These are phyloP conservation scores for Yamadazyma mexicana DNA, from an alignment of 1,139 yeast species.

Conservation along the genomic window DNA sequence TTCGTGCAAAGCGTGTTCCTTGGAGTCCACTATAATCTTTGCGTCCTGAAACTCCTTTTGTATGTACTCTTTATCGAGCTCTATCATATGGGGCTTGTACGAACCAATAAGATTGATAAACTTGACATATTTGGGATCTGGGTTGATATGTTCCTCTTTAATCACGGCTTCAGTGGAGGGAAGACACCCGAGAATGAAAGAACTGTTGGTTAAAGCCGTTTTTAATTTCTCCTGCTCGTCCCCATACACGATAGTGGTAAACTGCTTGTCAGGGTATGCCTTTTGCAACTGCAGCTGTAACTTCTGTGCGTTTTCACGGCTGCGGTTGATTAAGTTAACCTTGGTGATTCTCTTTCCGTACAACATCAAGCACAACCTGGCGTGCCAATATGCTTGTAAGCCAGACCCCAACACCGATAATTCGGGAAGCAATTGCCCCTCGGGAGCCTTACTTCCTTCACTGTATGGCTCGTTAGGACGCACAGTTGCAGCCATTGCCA, in stretches of 20 bases:
- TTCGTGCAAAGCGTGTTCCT: slow-evolving; percentile 54
- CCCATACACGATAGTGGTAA: slow-evolving; percentile 23
- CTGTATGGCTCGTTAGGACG: slow-evolving; percentile 7
- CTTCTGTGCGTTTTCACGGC: slow-evolving; percentile 39
- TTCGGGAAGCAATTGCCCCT: slow-evolving; percentile 23
- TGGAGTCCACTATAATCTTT: slow-evolving; percentile 59
- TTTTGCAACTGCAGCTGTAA: slow-evolving; percentile 24
- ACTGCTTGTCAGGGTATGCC: slow-evolving; percentile 24
- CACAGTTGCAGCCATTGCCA: slow-evolving; percentile 45
- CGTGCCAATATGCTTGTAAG: slow-evolving; percentile 67
- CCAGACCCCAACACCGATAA: slow-evolving; percentile 64
- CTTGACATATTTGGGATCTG: slow-evolving; percentile 26
- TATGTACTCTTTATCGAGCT: slow-evolving; percentile 51
- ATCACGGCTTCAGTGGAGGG: slow-evolving; percentile 56
- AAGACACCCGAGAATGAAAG: slow-evolving; percentile 57
- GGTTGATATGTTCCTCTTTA: slow-evolving; percentile 31
- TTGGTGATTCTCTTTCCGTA: slow-evolving; percentile 27
- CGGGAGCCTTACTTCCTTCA: no score
- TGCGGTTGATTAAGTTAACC: slow-evolving; percentile 51
- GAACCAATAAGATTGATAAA: slow-evolving; percentile 66
- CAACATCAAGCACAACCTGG: slow-evolving; percentile 42
- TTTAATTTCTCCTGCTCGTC: slow-evolving; percentile 15
- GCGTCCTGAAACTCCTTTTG: slow-evolving; percentile 23
- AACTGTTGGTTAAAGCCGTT: slow-evolving; percentile 25
- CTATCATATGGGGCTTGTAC: slow-evolving; percentile 68